phyloP scores from a whole-genome alignment of 2,329 filamentous ascomycete genomes.

The Nemania sp. region DNA sequence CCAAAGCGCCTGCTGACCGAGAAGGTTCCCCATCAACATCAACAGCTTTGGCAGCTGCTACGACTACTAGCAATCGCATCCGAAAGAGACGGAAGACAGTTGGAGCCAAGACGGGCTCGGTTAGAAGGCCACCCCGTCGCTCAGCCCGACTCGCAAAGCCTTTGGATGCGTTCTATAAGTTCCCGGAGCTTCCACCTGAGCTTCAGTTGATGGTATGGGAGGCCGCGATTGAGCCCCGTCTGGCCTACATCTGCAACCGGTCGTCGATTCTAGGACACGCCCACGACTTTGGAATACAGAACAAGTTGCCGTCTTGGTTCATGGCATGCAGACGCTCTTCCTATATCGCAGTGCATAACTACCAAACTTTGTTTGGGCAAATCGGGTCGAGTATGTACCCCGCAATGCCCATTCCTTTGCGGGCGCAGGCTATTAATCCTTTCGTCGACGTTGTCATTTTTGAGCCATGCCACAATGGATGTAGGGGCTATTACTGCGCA shows the following conservation, averaged over 20 bases:
- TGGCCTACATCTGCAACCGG: conserved; percentile 40
- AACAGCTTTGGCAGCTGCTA: not conserved
- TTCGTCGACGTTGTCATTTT: conserved; percentile 37
- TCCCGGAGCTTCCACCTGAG: conserved; percentile 34
- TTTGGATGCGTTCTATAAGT: conserved; percentile 37
- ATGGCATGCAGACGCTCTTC: conserved; percentile 30
- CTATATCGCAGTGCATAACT: conserved; percentile 31
- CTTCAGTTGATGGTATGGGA: conserved; percentile 41
- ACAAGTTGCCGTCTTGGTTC: conserved; percentile 36
- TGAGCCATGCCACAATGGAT: conserved; percentile 41
- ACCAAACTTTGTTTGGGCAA: conserved; percentile 34
- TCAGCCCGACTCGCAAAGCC: conserved; percentile 38
- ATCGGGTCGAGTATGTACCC: not conserved
- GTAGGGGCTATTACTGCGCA: conserved; percentile 38
- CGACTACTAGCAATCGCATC: conserved; percentile 11
- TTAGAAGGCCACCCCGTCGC: conserved; percentile 29
- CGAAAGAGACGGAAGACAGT: conserved; percentile 16
- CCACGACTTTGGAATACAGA: conserved; percentile 31
- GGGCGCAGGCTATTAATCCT: conserved; percentile 32
- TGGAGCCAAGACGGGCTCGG: not conserved
- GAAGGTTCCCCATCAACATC: conserved; percentile 19
- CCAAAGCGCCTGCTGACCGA: conserved; percentile 5
- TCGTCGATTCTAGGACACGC: conserved; percentile 18
- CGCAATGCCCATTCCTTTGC: not conserved
- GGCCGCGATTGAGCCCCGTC: conserved; percentile 34